phyloP scores from a whole-genome alignment of 495 filamentous ascomycete genomes.

The Cryomyces antarcticus region DNA sequence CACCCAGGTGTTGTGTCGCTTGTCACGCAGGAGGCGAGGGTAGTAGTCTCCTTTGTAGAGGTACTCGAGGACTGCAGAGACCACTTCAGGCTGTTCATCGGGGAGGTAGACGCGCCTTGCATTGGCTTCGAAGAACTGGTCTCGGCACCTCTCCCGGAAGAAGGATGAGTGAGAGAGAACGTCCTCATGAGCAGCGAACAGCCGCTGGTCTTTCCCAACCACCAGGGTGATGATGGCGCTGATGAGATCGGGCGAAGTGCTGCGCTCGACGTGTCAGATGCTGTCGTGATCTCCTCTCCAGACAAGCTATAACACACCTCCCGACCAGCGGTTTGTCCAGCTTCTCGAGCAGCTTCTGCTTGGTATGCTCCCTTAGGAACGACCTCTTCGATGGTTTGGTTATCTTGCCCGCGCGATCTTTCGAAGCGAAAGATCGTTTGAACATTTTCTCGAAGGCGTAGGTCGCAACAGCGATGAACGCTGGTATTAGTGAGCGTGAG shows the following conservation, averaged over 20 bases:
- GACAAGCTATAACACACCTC: slow-evolving; percentile 22
- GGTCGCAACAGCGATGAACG: slow-evolving; percentile 16
- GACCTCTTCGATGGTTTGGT: slow-evolving; percentile 51
- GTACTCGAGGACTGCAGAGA: slow-evolving; percentile 48
- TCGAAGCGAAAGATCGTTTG: slow-evolving; percentile 60
- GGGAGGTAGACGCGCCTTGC: slow-evolving; percentile 37
- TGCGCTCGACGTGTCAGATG: slow-evolving; percentile 10
- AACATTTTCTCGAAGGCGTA: slow-evolving; percentile 43
- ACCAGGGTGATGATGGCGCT: slow-evolving; percentile 70
- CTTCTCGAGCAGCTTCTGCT: slow-evolving; percentile 54
- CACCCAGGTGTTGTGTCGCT: slow-evolving; percentile 19
- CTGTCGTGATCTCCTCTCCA: slow-evolving; percentile 11
- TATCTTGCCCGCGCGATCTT: slow-evolving; percentile 60
- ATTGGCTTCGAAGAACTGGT: slow-evolving; percentile 34
- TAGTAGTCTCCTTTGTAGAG: slow-evolving; percentile 55
- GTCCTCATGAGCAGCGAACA: slow-evolving; percentile 57
- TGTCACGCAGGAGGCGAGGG: slow-evolving; percentile 24
- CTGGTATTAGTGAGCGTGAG: slow-evolving; percentile 6
- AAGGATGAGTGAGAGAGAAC: slow-evolving; percentile 37
- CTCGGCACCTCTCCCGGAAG: slow-evolving; percentile 32
- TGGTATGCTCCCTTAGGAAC: slow-evolving; percentile 42
- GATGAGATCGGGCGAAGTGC: slow-evolving; percentile 32
- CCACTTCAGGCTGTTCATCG: slow-evolving; percentile 44
- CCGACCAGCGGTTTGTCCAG: slow-evolving; percentile 31
- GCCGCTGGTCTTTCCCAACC: slow-evolving; percentile 57